These are phyloP conservation scores for Trichoderma atroviride DNA, from an alignment of 2,329 filamentous ascomycete species.

Conservation along the genomic window DNA sequence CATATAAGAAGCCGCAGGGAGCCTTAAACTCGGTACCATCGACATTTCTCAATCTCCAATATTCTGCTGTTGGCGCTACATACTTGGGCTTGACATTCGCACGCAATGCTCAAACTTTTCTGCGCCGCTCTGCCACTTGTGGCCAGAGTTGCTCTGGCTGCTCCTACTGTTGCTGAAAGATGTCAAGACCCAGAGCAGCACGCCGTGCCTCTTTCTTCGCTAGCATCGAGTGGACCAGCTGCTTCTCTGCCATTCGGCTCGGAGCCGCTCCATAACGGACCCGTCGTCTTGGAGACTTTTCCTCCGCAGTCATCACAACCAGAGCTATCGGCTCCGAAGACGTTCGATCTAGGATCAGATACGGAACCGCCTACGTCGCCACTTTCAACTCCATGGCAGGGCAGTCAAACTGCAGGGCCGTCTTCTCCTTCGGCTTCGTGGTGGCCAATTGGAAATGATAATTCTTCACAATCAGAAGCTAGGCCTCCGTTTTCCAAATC, in stretches of 20 bases:
- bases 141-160: slow-evolving; percentile 33
- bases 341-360: background rate
- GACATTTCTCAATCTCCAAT: background rate
- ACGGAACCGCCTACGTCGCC: background rate
- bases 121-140: slow-evolving; percentile 34
- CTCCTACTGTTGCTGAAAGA: slow-evolving; percentile 12
- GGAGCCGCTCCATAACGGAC: background rate
- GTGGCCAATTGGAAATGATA: background rate
- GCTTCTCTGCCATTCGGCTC: background rate
- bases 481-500: background rate
- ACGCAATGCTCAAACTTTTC: slow-evolving; percentile 33
- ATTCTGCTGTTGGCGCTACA: background rate
- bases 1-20: slow-evolving; percentile 12
- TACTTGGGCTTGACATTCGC: background rate
- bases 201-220: background rate
- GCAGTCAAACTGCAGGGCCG: background rate
- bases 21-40: background rate
- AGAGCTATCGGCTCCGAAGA: background rate
- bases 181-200: background rate
- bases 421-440: background rate
- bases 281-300: background rate
- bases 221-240: background rate
- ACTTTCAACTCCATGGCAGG: background rate
- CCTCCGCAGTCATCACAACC: background rate
- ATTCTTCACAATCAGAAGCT: background rate